Conservation (phyloP, 352 stramenopile genomes). For the Phytophthora parvispora region DNA sequence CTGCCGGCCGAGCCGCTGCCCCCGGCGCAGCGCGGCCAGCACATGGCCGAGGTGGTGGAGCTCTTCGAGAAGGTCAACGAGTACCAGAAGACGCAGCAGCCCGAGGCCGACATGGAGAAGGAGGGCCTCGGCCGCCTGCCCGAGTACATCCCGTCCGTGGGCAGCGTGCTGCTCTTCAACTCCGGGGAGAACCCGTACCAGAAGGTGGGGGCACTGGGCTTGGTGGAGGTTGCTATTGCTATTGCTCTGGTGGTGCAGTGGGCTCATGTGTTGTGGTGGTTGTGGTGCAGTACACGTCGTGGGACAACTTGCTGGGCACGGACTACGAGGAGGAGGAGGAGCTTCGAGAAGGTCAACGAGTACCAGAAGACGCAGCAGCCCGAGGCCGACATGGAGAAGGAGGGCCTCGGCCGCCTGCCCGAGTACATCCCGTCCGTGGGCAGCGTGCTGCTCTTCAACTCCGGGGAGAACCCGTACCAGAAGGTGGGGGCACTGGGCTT, state of each 20-base stretch:
- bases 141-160: constrained; percentile 86
- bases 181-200: constrained; percentile 91
- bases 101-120: constrained; percentile 87
- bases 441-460: constrained; percentile 90
- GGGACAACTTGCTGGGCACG: constrained; percentile 87
- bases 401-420: constrained; percentile 80
- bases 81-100: constrained; percentile 75
- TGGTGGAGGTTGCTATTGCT: too few species aligned
- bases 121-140: constrained; percentile 83
- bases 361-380: constrained; percentile 77
- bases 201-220: constrained; percentile 50
- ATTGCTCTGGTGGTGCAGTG: neutral
- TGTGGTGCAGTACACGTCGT: constrained; percentile 82
- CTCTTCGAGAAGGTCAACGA: constrained; percentile 89
- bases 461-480: constrained; percentile 90
- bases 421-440: constrained; percentile 88
- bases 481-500: constrained; percentile 49
- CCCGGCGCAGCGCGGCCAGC: constrained; percentile 73
- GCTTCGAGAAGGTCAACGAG: constrained; percentile 86
- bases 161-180: constrained; percentile 89
- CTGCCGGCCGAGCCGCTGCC: constrained; percentile 79
- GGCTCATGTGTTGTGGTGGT: constrained; percentile 2
- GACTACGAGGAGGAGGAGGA: constrained; percentile 91
- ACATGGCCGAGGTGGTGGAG: constrained; percentile 87
- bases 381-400: constrained; percentile 87